Evolutionary conservation across 2,329 filamentous ascomycete species (phyloP).

Genomic region (Aotearoamyces nothofagi): DNA sequence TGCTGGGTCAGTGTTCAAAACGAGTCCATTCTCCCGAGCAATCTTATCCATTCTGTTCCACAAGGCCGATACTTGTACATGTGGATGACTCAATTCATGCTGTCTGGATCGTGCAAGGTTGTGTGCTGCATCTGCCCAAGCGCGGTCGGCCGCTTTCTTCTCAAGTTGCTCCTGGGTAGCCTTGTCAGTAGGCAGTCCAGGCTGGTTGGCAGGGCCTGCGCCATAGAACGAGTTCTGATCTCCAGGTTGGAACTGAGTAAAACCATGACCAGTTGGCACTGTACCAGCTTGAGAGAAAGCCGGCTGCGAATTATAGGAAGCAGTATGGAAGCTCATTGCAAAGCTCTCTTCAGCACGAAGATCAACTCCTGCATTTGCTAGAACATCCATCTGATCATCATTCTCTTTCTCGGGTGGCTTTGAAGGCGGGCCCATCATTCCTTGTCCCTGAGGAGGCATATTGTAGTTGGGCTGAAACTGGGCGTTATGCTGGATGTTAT

Average conservation of each 20-base stretch:
- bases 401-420: slow-evolving; percentile 45
- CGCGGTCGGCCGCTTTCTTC: slow-evolving; percentile 47
- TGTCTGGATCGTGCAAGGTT: slow-evolving; percentile 37
- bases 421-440: slow-evolving; percentile 41
- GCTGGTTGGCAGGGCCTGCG: slow-evolving; percentile 49
- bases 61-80: slow-evolving; percentile 19
- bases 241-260: slow-evolving; percentile 37
- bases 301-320: slow-evolving; percentile 28
- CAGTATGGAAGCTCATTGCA: slow-evolving; percentile 51
- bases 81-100: slow-evolving; percentile 40
- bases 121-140: slow-evolving; percentile 49
- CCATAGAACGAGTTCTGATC: slow-evolving; percentile 45
- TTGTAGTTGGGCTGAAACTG: slow-evolving; percentile 12
- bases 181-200: slow-evolving; percentile 27
- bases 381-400: slow-evolving; percentile 68
- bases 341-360: slow-evolving; percentile 75
- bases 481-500: slow-evolving; percentile 8
- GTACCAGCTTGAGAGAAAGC: slow-evolving; percentile 24
- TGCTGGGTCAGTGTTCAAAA: slow-evolving; percentile 40
- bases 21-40: slow-evolving; percentile 39
- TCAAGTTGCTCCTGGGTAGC: slow-evolving; percentile 47
- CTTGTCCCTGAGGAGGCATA: slow-evolving; percentile 21
- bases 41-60: slow-evolving; percentile 36
- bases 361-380: slow-evolving; percentile 77
- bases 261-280: slow-evolving; percentile 28